These are phyloP conservation scores for Zizania latifolia DNA, from an alignment of 176 grass and related monocot species.

Conservation along the genomic window DNA sequence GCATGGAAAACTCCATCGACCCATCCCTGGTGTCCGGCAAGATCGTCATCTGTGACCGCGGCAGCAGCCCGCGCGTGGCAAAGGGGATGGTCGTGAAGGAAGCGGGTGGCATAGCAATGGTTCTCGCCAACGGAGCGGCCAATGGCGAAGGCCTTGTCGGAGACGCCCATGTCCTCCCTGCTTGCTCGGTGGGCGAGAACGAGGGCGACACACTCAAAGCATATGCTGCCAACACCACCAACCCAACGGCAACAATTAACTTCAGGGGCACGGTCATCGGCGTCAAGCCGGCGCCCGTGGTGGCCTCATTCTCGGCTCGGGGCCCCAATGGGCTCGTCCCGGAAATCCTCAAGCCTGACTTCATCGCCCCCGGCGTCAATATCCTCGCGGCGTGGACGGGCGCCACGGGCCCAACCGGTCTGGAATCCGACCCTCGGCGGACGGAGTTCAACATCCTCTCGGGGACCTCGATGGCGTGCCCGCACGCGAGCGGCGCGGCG, in stretches of 20 bases:
- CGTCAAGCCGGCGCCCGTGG: slow-evolving; percentile 80
- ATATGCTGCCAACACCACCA: slow-evolving; percentile 42
- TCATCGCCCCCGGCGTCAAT: slow-evolving; percentile 86
- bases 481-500: slow-evolving; percentile 83
- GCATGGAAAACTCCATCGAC: slow-evolving; percentile 96
- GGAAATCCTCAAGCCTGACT: slow-evolving; percentile 86
- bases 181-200: slow-evolving; percentile 61
- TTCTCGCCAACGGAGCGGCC: slow-evolving; percentile 71
- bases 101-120: slow-evolving; percentile 74
- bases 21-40: slow-evolving; percentile 69
- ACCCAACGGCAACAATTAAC: slow-evolving; percentile 47
- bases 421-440: slow-evolving; percentile 49
- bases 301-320: slow-evolving; percentile 90
- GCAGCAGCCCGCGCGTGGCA: slow-evolving; percentile 89
- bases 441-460: slow-evolving; percentile 98
- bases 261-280: slow-evolving; percentile 80
- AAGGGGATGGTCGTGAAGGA: slow-evolving; percentile 90
- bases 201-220: slow-evolving; percentile 74
- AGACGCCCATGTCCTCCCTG: slow-evolving; percentile 84
- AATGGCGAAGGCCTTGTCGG: slow-evolving; percentile 88
- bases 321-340: slow-evolving; percentile 80
- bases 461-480: slow-evolving; percentile 93
- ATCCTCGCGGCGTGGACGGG: slow-evolving; percentile 95
- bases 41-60: slow-evolving; percentile 90
- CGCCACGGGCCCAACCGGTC: slow-evolving; percentile 61